phyloP scores from a whole-genome alignment of 2,329 filamentous ascomycete genomes.

The Onygenales sp. region DNA sequence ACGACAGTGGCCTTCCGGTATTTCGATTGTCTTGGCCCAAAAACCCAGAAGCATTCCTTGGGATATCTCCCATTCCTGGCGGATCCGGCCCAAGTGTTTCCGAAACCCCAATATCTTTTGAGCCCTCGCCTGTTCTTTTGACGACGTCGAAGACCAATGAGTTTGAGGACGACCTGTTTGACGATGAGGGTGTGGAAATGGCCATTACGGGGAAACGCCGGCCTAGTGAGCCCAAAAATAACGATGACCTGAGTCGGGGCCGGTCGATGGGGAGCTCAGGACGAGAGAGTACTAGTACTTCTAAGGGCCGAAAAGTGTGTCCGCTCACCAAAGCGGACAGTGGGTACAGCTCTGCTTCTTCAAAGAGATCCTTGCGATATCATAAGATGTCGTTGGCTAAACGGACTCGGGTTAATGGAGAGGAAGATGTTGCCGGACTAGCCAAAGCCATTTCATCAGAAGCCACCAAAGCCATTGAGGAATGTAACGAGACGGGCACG shows the following conservation, averaged over 20 bases:
- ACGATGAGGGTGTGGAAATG: conserved; percentile 7
- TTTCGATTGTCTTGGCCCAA: neutral
- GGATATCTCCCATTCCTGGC: neutral
- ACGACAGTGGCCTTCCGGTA: neutral
- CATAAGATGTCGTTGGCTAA: neutral
- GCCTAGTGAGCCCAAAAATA: neutral
- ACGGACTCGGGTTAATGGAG: neutral
- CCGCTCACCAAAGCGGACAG: conserved; percentile 27
- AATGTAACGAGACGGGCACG: conserved; percentile 1
- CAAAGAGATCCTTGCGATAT: neutral
- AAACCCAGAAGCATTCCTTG: neutral
- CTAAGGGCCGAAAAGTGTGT: conserved; percentile 11
- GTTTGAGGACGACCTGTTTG: neutral
- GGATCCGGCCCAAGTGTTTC: neutral
- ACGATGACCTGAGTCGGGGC: neutral
- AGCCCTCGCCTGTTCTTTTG: neutral
- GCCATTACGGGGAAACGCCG: conserved; percentile 10
- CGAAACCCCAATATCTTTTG: neutral
- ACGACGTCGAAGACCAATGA: neutral
- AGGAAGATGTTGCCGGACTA: neutral
- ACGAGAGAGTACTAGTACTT: conserved; percentile 2
- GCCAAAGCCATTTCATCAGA: neutral
- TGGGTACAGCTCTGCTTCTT: conserved; percentile 30
- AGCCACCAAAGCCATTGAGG: neutral
- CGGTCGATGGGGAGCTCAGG: conserved; percentile 6